Evolutionary conservation across 768 basidiomycete genomes (phyloP), one percentile per base, ranked within the genome.

Genomic region (Trametes elegans): DNA sequence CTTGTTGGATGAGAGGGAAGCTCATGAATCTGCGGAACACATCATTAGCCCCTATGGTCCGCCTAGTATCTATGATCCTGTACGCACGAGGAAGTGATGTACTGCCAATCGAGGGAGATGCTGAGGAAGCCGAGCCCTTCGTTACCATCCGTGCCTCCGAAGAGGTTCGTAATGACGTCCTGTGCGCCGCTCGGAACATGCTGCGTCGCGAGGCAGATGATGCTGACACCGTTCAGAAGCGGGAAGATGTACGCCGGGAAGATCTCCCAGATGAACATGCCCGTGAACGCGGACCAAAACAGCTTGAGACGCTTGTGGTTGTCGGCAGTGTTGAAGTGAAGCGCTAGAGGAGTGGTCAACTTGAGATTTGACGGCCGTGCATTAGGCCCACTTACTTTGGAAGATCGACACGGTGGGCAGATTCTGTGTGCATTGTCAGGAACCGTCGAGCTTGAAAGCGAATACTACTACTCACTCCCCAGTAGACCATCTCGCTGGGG

Each of bases 51-150:
- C 23, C 19, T 10, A 14, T 7, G 35, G 28, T n/a, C 6, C 11
- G n/a, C 26, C 2, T 7, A 21, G n/a, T 2, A 36, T 19, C 19
- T 10, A 14, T 7, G 35, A 27, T n/a, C 6, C 11, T 14, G 3
- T n/a, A 62, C 67, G 18, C 35, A 67, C 61, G 26, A 32, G 14
- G 81, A 81, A 0, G 77, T 77, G 57, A 85, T 81, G 59, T 83
- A 83, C 56, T 84, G 81, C 83, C 83, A 88, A 61, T 87, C 86
- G 41, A 87, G 77, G n/a, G 81, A 80, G 36, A 88, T 53, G 29
- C 78, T 80, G 35, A 82, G 51, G 18, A 87, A 62, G 0, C 86
- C 85, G 35, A 88, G 71, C 0, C 85, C 86, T 66, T 88, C 85
- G 60, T 88, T 88, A 26, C 78, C 84, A 31, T 80, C 74, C 3